Evolutionary conservation across 2,329 filamentous ascomycete species (phyloP), one percentile per base, ranked within the genome.

Genomic region (Sclerotinia subarctica): DNA sequence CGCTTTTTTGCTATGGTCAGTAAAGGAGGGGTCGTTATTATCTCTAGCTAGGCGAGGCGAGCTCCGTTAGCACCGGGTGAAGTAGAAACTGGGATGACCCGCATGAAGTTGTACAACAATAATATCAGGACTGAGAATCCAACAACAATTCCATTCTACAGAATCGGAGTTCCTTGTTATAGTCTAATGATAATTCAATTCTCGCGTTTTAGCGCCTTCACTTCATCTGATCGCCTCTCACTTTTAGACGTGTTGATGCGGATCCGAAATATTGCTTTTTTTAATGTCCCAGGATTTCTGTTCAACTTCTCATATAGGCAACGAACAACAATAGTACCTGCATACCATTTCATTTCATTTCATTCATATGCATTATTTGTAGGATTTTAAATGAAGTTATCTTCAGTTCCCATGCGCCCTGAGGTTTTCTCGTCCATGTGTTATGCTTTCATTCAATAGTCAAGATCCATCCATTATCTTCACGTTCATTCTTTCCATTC

Each of bases 391-490:
- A 29, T 26, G 51, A 62, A 51, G 2, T 24, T 38, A 13, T 26
- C 46, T 26, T 7, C 21, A 10, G 17, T 26, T 62, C 17, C 46
- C 17, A 51, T 38, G 35, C 59, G 46, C 32, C 32, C 59, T 13
- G 21, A 1, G 19, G 3, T 46, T 35, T n/a, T 35, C 21, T 35
- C 56, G 38, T 17, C 29, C 29, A 51, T 38, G 3, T 52, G 10
- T 3, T 29, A 13, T 44, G 29, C 21, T 35, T 19, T 72, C 49
- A 76, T 68, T 80, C 82, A 69, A 89, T 78, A 69, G 85, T 82
- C 73, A 90, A 78, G 59, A 90, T 85, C 87, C 88, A 90, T 3
- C 85, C 88, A 76, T 90, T 87, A 49, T 83, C 85, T 56, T 88
- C 75, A 57, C 84, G 79, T 73, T 79, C 77, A 70, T 85, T 85